These are phyloP conservation scores for Penicillium maclennaniae DNA, from an alignment of 495 filamentous ascomycete genomes.

Conservation along the genomic window DNA sequence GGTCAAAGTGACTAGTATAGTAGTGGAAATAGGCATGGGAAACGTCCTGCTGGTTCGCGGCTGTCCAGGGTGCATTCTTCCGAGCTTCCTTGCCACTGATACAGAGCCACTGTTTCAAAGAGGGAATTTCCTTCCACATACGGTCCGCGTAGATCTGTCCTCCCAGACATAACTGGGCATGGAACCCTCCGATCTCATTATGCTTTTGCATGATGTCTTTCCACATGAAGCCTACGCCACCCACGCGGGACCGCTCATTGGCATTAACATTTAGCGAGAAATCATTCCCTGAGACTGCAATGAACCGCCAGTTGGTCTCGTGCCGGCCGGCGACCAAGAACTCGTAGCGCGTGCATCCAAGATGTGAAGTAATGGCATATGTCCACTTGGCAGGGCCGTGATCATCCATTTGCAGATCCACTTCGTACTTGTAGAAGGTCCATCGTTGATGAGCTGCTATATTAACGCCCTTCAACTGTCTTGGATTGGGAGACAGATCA, in stretches of 20 bases:
- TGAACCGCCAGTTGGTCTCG: constrained; percentile 95
- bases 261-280: constrained; percentile 83
- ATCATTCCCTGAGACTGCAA: constrained; percentile 92
- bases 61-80: constrained; percentile 86
- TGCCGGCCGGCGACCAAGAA: constrained; percentile 91
- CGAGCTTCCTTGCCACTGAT: constrained; percentile 88
- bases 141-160: constrained; percentile 96
- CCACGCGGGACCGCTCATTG: constrained; percentile 77
- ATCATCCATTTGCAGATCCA: constrained; percentile 90
- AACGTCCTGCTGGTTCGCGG: constrained; percentile 90
- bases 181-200: constrained; percentile 91
- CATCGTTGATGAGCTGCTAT: constrained; percentile 89
- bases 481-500: constrained; percentile 89
- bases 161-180: constrained; percentile 84
- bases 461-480: constrained; percentile 77
- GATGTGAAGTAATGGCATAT: constrained; percentile 93
- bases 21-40: constrained; percentile 97
- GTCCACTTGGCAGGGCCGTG: constrained; percentile 83
- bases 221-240: constrained; percentile 95
- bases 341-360: constrained; percentile 95
- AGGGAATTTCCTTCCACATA: constrained; percentile 92
- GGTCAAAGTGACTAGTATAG: constrained; percentile 96
- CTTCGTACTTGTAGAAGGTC: constrained; percentile 94
- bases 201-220: constrained; percentile 98
- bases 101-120: constrained; percentile 87